phyloP scores from a whole-genome alignment of 1,284 basidiomycete species.

The Rhodotorula sp. region DNA sequence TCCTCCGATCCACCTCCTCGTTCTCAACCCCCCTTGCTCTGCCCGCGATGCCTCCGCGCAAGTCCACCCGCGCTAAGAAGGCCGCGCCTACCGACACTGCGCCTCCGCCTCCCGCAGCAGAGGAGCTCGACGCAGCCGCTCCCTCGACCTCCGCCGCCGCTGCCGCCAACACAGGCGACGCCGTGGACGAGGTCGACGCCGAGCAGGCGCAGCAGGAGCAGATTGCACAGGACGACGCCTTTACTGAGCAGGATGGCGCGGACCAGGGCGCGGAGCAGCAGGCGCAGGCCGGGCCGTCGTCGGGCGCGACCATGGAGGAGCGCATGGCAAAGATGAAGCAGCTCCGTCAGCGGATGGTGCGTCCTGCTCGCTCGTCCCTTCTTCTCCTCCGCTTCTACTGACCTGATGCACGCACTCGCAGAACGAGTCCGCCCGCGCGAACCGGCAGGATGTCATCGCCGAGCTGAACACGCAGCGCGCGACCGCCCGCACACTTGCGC shows the following conservation, averaged over 20 bases:
- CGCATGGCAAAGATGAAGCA: conserved; percentile 73
- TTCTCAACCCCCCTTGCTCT: neutral
- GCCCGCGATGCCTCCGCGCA: conserved; percentile 28
- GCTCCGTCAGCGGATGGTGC: conserved; percentile 74
- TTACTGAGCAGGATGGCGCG: conserved; percentile 6
- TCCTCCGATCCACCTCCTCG: neutral
- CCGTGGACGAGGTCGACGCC: neutral
- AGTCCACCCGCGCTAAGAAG: conserved; percentile 14
- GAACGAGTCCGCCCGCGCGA: conserved; percentile 74
- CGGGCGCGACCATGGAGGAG: conserved; percentile 59
- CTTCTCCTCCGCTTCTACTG: too few relatives aligned
- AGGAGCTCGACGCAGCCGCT: conserved; percentile 20
- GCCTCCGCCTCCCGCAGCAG: conserved; percentile 24
- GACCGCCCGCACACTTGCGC: conserved; percentile 71
- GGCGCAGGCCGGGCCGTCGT: conserved; percentile 23
- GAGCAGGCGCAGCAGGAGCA: conserved; percentile 17
- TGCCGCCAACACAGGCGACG: neutral
- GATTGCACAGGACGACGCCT: conserved; percentile 28
- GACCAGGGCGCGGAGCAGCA: neutral
- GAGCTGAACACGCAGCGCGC: conserved; percentile 75
- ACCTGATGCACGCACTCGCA: conserved; percentile 49
- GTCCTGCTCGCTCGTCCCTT: conserved; percentile 43
- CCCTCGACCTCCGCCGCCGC: neutral
- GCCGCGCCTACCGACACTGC: conserved; percentile 1
- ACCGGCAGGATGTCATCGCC: conserved; percentile 77